phyloP scores from a whole-genome alignment of 306 rosid species.

The Quercus bicolor region DNA sequence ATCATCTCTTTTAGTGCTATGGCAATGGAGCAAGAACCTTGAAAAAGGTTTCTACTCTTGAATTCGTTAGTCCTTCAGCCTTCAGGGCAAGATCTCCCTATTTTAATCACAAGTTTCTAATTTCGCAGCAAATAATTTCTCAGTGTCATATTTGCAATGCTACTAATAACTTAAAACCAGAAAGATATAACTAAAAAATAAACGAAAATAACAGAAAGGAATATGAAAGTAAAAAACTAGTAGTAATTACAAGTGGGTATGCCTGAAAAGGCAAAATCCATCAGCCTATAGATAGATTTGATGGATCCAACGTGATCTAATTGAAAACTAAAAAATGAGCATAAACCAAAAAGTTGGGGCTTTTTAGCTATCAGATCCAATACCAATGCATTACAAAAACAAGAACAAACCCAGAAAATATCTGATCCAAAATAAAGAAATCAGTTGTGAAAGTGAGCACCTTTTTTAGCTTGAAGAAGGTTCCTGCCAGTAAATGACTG shows the following conservation, averaged over 20 bases:
- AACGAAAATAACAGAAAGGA: background rate
- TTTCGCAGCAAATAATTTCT: background rate
- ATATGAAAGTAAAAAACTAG: background rate
- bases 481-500: constrained; percentile 46
- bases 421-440: background rate
- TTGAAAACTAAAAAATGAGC: background rate
- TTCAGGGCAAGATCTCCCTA: no score
- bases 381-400: background rate
- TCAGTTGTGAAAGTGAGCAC: constrained; percentile 20
- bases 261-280: background rate
- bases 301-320: background rate
- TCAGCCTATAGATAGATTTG: background rate
- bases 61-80: no score
- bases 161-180: background rate
- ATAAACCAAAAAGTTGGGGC: background rate
- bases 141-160: background rate
- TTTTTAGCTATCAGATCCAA: constrained; percentile 15
- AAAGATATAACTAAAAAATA: background rate
- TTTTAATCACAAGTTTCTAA: no score
- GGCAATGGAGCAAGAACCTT: no score
- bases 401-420: background rate
- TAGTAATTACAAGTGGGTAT: background rate
- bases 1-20: no score
- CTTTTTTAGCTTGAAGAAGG: constrained; percentile 85
- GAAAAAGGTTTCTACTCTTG: no score